Evolutionary conservation across 306 rosid species (phyloP).

Genomic region (Begonia fuchsioides): DNA sequence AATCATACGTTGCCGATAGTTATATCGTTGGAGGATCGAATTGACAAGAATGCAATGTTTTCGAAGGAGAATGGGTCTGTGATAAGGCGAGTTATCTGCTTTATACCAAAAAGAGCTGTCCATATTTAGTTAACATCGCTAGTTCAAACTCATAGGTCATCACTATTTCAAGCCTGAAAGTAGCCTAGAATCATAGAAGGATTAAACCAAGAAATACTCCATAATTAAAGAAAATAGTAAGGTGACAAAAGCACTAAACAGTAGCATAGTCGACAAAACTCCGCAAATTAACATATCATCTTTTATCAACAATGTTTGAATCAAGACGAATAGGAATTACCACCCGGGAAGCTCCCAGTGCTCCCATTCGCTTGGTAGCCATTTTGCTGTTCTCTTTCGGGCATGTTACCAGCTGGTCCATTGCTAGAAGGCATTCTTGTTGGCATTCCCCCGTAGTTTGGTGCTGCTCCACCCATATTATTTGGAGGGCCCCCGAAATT

Average conservation of each 20-base stretch:
- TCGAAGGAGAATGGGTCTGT: constrained; percentile 88
- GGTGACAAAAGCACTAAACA: neutral
- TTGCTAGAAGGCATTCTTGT: constrained; percentile 17
- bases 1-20: constrained; percentile 20
- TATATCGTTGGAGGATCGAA: constrained; percentile 36
- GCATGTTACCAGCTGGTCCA: constrained; percentile 36
- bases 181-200: too few species aligned
- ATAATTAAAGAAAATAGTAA: neutral
- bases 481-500: constrained; percentile 5
- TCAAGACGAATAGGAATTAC: neutral
- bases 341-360: neutral
- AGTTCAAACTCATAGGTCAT: too few species aligned
- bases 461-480: constrained; percentile 12
- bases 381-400: constrained; percentile 21
- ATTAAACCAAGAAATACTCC: too few species aligned
- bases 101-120: constrained; percentile 60
- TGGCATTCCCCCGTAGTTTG: constrained; percentile 12
- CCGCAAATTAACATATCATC: too few species aligned
- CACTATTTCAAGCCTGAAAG: too few species aligned
- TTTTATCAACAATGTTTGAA: too few species aligned
- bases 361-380: constrained; percentile 22
- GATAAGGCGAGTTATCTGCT: constrained; percentile 62
- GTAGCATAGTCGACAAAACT: too few species aligned
- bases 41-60: constrained; percentile 43
- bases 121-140: constrained; percentile 51